These are phyloP conservation scores for Akanthomyces uredinophilus DNA, from an alignment of 2,329 filamentous ascomycete genomes.

Conservation along the genomic window DNA sequence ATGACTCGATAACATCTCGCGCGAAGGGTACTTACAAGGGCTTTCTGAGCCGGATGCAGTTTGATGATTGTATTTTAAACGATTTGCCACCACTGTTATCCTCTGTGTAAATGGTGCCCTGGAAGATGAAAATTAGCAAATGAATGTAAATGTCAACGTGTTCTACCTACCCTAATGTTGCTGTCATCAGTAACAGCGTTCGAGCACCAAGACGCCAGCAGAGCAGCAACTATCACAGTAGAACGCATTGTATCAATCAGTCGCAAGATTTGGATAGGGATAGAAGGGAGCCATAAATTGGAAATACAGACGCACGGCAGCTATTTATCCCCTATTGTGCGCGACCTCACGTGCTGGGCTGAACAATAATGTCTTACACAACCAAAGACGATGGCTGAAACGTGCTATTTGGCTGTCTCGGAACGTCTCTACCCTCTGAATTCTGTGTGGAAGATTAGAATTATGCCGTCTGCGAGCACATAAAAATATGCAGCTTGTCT, in stretches of 20 bases:
- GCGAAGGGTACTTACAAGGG: neutral
- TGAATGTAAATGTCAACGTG: too few species aligned
- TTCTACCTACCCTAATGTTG: neutral
- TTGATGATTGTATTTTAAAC: conserved; percentile 1
- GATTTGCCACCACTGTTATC: neutral
- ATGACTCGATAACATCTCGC: too few species aligned
- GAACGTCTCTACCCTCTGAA: too few species aligned
- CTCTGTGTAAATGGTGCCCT: neutral
- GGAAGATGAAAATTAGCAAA: neutral
- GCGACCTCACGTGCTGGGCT: neutral
- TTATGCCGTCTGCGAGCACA: too few species aligned
- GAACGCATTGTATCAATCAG: neutral
- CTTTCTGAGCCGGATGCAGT: conserved; percentile 1
- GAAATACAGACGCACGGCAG: neutral
- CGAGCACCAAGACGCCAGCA: neutral
- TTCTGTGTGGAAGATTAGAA: too few species aligned
- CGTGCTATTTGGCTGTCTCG: too few species aligned
- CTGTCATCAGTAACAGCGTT: neutral
- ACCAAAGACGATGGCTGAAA: too few species aligned
- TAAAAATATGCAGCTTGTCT: too few species aligned
- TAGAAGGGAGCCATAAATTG: too few species aligned
- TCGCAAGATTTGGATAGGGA: too few species aligned
- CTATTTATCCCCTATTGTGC: too few species aligned
- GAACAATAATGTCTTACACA: neutral
- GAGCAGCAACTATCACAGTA: neutral